Evolutionary conservation across 768 basidiomycete species (phyloP), one percentile per base, ranked within the genome.

Genomic region (Agaricus sinodeliciosus): DNA sequence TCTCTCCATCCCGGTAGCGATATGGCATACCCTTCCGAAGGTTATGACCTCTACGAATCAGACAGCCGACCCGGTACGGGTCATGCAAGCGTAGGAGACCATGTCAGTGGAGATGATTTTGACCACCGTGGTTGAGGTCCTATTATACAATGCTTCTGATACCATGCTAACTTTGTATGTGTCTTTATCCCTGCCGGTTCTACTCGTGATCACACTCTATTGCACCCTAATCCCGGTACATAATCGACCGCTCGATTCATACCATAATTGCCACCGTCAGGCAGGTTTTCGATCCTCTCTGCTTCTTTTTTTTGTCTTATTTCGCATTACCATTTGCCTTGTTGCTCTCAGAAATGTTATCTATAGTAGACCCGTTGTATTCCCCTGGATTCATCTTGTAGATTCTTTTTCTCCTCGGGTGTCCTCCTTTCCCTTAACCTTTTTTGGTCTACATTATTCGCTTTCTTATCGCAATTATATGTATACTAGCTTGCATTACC

Each of bases 41-140:
- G 54, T 36, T 75, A 69, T 58, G 70, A 72, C 42, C 48, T 72
- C 31, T 74, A 72, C 56, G 67, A 73, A 31, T 71, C 74, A 48
- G 72, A 71, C 41, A 63, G 64, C 48, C 69, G 72, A 55, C 65
- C 77, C 54, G 70, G 72, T 35, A 71, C 72, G 35, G 69, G 73
- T 9, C 73, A 75, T 51, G 66, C 67, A 37, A 71, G 68, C 60
- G 56, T 67, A 54, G 52, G 52, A 54, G 65, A 63, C 15, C 61
- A 62, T 36, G 59, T 64, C 39, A 67, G 66, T 55, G 64, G 63
- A 40, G 68, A 69, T 50, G 66, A 68, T 26, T 65, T 65, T 51
- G 59, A 62, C 31, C 60, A 49, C 35, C 57, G 57, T 52, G 53
- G 53, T 36, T 59, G 51, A 57, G 15, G 35, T 6, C 26, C 12